Evolutionary conservation across 768 basidiomycete genomes (phyloP).

Genomic region (Trametes cubensis): DNA sequence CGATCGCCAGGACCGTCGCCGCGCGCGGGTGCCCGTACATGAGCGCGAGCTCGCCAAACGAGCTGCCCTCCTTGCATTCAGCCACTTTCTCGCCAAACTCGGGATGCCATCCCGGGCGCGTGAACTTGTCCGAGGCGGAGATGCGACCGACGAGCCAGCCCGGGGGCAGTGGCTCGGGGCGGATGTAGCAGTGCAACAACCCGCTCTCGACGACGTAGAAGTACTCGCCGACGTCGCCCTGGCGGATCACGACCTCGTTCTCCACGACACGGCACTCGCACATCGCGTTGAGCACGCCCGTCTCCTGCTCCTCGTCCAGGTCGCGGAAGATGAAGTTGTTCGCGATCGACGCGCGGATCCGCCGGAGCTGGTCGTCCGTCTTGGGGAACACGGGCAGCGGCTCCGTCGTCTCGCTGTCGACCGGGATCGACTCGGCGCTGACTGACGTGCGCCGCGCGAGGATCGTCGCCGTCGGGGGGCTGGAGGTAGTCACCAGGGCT

Average conservation of each 20-base stretch:
- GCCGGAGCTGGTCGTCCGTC: slow-evolving; percentile 77
- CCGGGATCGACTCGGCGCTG: slow-evolving; percentile 93
- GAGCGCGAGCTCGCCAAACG: slow-evolving; percentile 94
- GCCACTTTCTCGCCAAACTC: slow-evolving; percentile 81
- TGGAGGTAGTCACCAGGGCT: slow-evolving; percentile 69
- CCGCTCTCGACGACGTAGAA: slow-evolving; percentile 98
- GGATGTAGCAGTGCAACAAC: slow-evolving; percentile 79
- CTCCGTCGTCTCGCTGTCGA: slow-evolving; percentile 66
- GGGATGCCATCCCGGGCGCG: slow-evolving; percentile 67
- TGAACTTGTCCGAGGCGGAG: slow-evolving; percentile 52
- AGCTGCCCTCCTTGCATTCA: slow-evolving; percentile 81
- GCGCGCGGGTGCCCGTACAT: slow-evolving; percentile 98
- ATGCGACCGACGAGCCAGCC: slow-evolving; percentile 53
- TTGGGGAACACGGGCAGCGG: slow-evolving; percentile 79
- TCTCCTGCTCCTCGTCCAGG: slow-evolving; percentile 94
- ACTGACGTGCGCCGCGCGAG: slow-evolving; percentile 93
- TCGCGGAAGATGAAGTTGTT: slow-evolving; percentile 95
- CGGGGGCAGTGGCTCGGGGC: slow-evolving; percentile 64
- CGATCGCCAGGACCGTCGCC: slow-evolving; percentile 87
- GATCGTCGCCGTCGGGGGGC: slow-evolving; percentile 71
- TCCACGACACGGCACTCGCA: slow-evolving; percentile 73
- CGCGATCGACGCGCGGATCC: slow-evolving; percentile 85
- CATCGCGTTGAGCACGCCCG: slow-evolving; percentile 94
- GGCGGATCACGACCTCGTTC: slow-evolving; percentile 91
- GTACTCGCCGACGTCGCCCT: slow-evolving; percentile 95